A percentile compares a stretch with the other conserved stretches of the same genome.
Evolutionary conservation across 257 asterid species (phyloP).

Genomic region (Salvia rosmarinus): DNA sequence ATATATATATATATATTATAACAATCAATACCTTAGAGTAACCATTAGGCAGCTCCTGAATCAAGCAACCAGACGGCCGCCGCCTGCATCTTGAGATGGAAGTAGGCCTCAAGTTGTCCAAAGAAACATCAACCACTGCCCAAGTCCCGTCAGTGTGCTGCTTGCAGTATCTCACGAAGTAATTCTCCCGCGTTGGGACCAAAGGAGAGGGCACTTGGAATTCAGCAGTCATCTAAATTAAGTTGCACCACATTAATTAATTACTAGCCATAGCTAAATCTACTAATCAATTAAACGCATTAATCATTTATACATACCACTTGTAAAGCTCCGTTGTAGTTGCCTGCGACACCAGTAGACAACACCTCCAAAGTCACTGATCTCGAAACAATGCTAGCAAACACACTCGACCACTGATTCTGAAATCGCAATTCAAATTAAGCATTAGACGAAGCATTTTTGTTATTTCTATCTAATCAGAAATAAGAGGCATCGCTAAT

Average conservation of each 20-base stretch:
- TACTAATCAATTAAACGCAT: neutral
- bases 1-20: too few species aligned
- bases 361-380: slow-evolving; percentile 80
- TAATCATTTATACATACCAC: slow-evolving; percentile 44
- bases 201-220: slow-evolving; percentile 80
- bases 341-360: slow-evolving; percentile 92
- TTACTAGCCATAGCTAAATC: neutral
- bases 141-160: slow-evolving; percentile 71
- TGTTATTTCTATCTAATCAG: neutral
- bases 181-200: slow-evolving; percentile 77
- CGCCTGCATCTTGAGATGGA: slow-evolving; percentile 60
- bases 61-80: slow-evolving; percentile 82
- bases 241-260: neutral
- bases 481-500: neutral
- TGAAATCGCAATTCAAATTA: slow-evolving; percentile 29
- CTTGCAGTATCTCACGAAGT: slow-evolving; percentile 78
- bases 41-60: slow-evolving; percentile 79
- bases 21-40: slow-evolving; percentile 68
- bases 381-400: slow-evolving; percentile 80
- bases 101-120: slow-evolving; percentile 61
- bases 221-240: slow-evolving; percentile 87
- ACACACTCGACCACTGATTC: slow-evolving; percentile 90
- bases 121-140: slow-evolving; percentile 83
- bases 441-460: neutral
- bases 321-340: slow-evolving; percentile 84